Evolutionary conservation across 768 basidiomycete genomes (phyloP), one percentile per base, ranked within the genome.

Genomic region (Mycena galopus): DNA sequence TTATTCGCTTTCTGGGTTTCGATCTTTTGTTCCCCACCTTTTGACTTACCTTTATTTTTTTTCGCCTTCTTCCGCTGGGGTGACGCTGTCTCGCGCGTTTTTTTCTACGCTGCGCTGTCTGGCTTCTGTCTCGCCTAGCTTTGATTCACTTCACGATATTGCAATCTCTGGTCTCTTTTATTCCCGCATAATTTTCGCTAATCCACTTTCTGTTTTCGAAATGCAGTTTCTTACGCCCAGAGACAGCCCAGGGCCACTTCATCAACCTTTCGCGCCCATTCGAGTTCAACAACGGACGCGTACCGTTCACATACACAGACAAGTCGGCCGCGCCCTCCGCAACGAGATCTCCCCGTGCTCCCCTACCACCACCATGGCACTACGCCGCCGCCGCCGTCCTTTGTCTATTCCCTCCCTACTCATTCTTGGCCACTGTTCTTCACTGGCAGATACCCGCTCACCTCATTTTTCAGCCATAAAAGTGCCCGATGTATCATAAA

Each of bases 241-340:
- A 99, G 82, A 99, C 98, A 0, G 97, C 98, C 0, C 97, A 99
- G 79, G 96, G 97, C 65, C 98, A 99, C 82, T 99, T 99, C 88
- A 91, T 99, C 80, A 99, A 99, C 88, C 99, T 99, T 86, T 92
- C 92, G 73, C 94, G 97, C 21, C 88, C 99, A 33, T 93, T 99
- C 69, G 98, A 98, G 57, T 99, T 97, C 89, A 99, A 99, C 88
- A 98, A 99, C 80, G 95, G 96, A 16, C 93, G 94, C 25, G 86
- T 99, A 25, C 98, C 97, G 0, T 99, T 99, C 79, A 97, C 97
- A 14, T 98, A 96, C 55, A 97, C 98, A n/a, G n/a, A 1, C 96
- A 98, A 81, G 94, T 99, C 75, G 98, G 98, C 35, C 92, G 94
- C 63, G 91, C 94, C 19, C 99, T 99, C 90, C 91, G 98, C 63